Conservation (phyloP, 1,284 basidiomycete species). For the Pterula multifida region DNA sequence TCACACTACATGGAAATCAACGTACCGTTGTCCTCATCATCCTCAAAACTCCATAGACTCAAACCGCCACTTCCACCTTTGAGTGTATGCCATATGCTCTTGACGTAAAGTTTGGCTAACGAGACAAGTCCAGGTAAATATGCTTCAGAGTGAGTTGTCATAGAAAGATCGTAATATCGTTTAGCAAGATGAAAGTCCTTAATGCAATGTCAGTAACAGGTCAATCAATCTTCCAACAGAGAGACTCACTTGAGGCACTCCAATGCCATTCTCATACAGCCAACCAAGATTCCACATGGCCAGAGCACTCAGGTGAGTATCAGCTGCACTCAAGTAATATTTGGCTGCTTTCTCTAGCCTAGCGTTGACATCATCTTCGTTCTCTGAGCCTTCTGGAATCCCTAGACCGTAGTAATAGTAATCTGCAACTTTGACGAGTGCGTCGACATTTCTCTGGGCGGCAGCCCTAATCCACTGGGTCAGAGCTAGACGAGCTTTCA, state of each 20-base stretch:
- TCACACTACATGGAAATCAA: constrained; percentile 12
- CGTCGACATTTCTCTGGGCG: constrained; percentile 87
- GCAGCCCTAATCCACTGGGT: constrained; percentile 94
- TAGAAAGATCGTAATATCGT: constrained; percentile 85
- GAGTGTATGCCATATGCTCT: constrained; percentile 76
- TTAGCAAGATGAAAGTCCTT: constrained; percentile 96
- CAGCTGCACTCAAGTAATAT: constrained; percentile 89
- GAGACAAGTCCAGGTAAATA: constrained; percentile 82
- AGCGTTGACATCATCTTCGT: constrained; percentile 26
- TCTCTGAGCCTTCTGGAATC: constrained; percentile 38
- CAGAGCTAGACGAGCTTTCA: constrained; percentile 73
- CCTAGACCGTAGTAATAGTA: constrained; percentile 90
- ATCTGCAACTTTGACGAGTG: constrained; percentile 93
- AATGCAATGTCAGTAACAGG: constrained; percentile 2
- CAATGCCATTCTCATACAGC: constrained; percentile 97
- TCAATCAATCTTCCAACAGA: background rate
- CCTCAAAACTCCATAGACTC: constrained; percentile 46
- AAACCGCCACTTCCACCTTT: constrained; percentile 58
- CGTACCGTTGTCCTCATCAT: constrained; percentile 29
- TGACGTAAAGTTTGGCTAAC: constrained; percentile 71
- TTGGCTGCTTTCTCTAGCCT: constrained; percentile 81
- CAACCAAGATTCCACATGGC: constrained; percentile 98
- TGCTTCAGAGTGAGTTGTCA: constrained; percentile 80
- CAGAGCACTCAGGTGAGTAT: constrained; percentile 82
- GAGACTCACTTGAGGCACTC: constrained; percentile 64